Conservation (phyloP, 192 early-diverging fungal species). For the Coemansia javaensis region DNA sequence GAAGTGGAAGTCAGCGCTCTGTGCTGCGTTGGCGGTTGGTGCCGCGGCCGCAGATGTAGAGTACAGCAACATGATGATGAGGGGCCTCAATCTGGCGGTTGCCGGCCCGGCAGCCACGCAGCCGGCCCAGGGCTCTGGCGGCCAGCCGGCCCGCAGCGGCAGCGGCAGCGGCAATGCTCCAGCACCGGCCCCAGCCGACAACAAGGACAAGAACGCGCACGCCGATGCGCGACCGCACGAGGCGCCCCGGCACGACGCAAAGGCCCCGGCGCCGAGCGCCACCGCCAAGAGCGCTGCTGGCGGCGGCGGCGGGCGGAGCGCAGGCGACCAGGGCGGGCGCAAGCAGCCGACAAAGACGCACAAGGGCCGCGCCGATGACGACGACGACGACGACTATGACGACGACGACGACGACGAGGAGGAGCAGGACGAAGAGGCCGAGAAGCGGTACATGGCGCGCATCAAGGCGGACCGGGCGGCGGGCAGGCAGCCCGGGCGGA, state of each 20-base stretch:
- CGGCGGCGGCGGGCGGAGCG: background rate
- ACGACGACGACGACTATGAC: too few relatives aligned
- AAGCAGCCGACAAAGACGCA: conserved; percentile 36
- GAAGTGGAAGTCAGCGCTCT: conserved; percentile 19
- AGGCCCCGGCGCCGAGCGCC: conserved; percentile 4
- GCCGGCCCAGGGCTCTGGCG: background rate
- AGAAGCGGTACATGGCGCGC: conserved; percentile 38
- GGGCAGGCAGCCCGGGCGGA: conserved; percentile 41
- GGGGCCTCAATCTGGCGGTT: conserved; percentile 8
- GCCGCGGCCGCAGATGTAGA: conserved; percentile 2
- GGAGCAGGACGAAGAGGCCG: conserved; percentile 23
- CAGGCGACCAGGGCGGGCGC: background rate
- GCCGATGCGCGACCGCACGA: conserved; percentile 8
- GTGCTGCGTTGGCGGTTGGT: conserved; percentile 12
- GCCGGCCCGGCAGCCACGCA: background rate
- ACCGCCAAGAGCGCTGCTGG: background rate
- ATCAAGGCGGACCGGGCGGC: conserved; percentile 47
- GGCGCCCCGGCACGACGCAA: conserved; percentile 2
- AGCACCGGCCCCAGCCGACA: background rate
- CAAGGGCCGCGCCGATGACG: conserved; percentile 11
- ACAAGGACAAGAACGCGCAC: conserved; percentile 13
- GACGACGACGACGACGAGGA: conserved; percentile 21
- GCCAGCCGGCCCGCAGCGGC: background rate
- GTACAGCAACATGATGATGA: background rate
- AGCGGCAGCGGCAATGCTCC: conserved; percentile 2